A percentile compares a stretch with the other conserved stretches of the same genome.
Evolutionary conservation across 23 red algal species (phyloP).

Genomic region (Porphyridium purpureum): DNA sequence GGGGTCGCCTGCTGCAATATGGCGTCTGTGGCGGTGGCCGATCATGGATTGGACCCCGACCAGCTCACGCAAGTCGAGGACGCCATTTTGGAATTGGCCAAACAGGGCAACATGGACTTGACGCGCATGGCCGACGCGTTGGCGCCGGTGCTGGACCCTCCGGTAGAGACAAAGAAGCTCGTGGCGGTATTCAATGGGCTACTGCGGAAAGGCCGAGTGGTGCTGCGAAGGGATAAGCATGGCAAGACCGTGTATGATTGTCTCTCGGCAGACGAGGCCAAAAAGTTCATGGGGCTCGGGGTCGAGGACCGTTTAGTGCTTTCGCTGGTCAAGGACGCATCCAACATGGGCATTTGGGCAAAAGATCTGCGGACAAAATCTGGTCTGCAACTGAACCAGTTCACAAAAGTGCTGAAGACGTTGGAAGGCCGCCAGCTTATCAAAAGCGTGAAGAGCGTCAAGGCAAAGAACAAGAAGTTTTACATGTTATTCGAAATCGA

Average conservation of each 20-base stretch:
- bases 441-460: constrained; percentile 11
- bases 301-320: constrained; percentile 2
- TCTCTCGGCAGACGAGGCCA: background rate
- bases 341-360: constrained; percentile 1
- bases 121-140: no score
- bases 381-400: constrained; percentile 1
- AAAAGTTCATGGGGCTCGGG: background rate
- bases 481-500: constrained; percentile 21
- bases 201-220: background rate
- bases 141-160: background rate
- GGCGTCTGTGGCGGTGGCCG: background rate
- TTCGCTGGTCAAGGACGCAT: constrained; percentile 2
- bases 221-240: background rate
- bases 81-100: no score
- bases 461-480: constrained; percentile 14
- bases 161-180: background rate
- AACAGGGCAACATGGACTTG: no score
- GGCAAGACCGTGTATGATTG: background rate
- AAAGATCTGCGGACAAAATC: constrained; percentile 2
- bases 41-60: no score
- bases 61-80: no score
- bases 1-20: no score
- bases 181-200: background rate
- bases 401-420: constrained; percentile 5
- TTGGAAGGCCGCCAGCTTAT: constrained; percentile 17